These are phyloP conservation scores for Aspergillus aculeatinus DNA, from an alignment of 2,329 filamentous ascomycete species.

Conservation along the genomic window DNA sequence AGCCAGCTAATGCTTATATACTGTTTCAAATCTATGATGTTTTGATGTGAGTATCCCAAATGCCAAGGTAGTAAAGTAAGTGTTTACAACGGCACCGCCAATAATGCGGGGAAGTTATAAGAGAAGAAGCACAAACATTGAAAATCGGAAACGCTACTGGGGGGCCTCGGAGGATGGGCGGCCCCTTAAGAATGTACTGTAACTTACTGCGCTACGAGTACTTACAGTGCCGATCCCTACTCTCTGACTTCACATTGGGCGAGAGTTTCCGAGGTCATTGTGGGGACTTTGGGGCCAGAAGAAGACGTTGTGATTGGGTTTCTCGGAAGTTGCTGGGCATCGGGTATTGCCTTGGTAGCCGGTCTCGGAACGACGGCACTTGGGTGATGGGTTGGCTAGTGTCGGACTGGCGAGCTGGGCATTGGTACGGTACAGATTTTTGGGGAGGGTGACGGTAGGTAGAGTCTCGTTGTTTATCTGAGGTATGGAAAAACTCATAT, in stretches of 20 bases:
- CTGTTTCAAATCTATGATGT: too few relatives aligned
- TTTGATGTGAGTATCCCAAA: too few relatives aligned
- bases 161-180: neutral
- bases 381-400: neutral
- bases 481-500: too few relatives aligned
- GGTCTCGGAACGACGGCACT: neutral
- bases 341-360: neutral
- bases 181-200: neutral
- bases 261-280: slow-evolving; percentile 12
- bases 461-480: too few relatives aligned
- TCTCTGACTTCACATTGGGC: slow-evolving; percentile 6
- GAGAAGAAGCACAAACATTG: neutral
- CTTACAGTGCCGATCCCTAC: too few relatives aligned
- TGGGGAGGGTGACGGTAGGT: too few relatives aligned
- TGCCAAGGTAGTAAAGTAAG: too few relatives aligned
- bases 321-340: slow-evolving; percentile 17
- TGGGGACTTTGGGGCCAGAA: neutral
- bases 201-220: neutral
- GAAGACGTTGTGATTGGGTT: slow-evolving; percentile 13
- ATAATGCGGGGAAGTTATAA: neutral
- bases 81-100: too few relatives aligned
- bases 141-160: too few relatives aligned
- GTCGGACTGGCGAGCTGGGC: too few relatives aligned
- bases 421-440: too few relatives aligned
- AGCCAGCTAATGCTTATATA: too few relatives aligned